Base-by-base conservation (phyloP, 495 filamentous ascomycete genomes). In the Xylaria grammica region DNA sequence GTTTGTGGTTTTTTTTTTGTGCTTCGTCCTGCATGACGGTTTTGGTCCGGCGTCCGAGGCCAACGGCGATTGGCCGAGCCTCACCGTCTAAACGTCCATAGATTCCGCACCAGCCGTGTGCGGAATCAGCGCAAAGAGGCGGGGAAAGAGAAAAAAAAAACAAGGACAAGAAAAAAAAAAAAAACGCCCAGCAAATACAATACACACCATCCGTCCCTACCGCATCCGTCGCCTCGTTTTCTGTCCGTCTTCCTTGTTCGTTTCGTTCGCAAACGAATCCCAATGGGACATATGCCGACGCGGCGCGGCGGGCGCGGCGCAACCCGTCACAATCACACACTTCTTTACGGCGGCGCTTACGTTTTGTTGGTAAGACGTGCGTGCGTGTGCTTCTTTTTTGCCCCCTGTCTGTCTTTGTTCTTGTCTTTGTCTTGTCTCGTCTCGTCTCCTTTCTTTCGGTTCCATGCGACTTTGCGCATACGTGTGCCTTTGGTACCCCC, bases 41-140 rank as follows among this genome's bases (percentile, higher is more conserved):
- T 63, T 6, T 6, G 48, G 50, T 38, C 60, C 60, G 60, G 51
- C 29, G 34, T 36, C 59, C 59, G 59, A 62, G 55, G 15, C 32
- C 48, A 29, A 30, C 50, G 24, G 38, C 50, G 36, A 54, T 63
- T 63, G 60, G 60, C 60, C 38, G 60, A 34, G 34, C 45, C 29
- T 63, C 60, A 63, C 60, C 60, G 60, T 63, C 49, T 63, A 45
- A 55, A 32, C 60, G 26, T 45, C 60, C 60, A 63, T 63, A 63
- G 36, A 42, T 55, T 19, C 26, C 20, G 26, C 50, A 40, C 50
- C 60, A 44, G 19, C 60, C 34, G 26, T 22, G 22, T 20, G 45
- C 48, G 24, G 27, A 30, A 30, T 15, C 51, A 5, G 51, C 29
- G 10, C 50, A 38, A 63, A 63, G 60, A 63, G 60, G 60, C 60